Base-by-base conservation (phyloP, 1,284 basidiomycete species). In the Entoloma clypeatum region DNA sequence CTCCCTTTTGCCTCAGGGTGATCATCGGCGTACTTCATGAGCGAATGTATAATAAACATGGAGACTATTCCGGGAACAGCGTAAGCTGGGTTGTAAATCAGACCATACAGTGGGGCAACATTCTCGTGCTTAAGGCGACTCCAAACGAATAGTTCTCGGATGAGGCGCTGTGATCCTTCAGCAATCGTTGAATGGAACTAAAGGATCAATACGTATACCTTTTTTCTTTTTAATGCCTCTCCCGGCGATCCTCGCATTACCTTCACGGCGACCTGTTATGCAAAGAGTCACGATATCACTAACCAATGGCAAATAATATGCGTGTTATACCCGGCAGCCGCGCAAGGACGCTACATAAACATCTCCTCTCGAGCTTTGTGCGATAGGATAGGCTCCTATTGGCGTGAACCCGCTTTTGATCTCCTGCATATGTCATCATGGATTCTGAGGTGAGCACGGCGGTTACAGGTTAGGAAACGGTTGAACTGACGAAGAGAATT, bases 31-130 rank as follows among this genome's bases (percentile, higher is more conserved):
- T 31, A 31, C 7, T 6, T 4, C 29, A 31, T 31, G 29, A 31
- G 29, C 16, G 16, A 14, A 11, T 31, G 8, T 18, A 16, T n/a
- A 31, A 31, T 31, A 3, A 31, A 14, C 7, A 18, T 14, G 13
- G 29, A 31, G 7, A 31, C 10, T 16, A 31, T 31, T 31, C 29
- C n/a, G n/a, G n/a, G n/a, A n/a, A n/a, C n/a, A n/a, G n/a, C n/a
- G n/a, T n/a, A n/a, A n/a, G n/a, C n/a, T n/a, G n/a, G n/a, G n/a
- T n/a, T n/a, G n/a, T n/a, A n/a, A n/a, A n/a, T n/a, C n/a, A n/a
- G n/a, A n/a, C n/a, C n/a, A n/a, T n/a, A n/a, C n/a, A n/a, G n/a
- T n/a, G n/a, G n/a, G n/a, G n/a, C n/a, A n/a, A n/a, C n/a, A n/a
- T n/a, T n/a, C n/a, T n/a, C n/a, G n/a, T n/a, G n/a, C n/a, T n/a